These are phyloP conservation scores for Juglanconis oblonga DNA, from an alignment of 2,329 filamentous ascomycete species.

Conservation along the genomic window DNA sequence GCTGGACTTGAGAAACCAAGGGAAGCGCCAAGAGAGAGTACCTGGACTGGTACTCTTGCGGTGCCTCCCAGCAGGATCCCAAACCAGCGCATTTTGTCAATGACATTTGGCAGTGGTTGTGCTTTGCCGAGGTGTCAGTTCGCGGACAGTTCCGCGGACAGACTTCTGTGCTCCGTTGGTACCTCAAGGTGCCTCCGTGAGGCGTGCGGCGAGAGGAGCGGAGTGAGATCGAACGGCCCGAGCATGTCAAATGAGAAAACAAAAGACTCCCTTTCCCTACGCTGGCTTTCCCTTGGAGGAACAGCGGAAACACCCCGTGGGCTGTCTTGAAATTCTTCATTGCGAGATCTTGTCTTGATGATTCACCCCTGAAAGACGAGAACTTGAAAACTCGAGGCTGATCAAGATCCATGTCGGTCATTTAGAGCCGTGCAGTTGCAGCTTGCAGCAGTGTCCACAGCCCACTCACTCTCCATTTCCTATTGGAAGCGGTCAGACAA, in stretches of 20 bases:
- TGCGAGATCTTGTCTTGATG: constrained; percentile 16
- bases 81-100: not conserved
- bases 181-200: too few relatives aligned
- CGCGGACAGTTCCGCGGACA: too few relatives aligned
- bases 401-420: constrained; percentile 20
- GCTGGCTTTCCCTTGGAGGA: constrained; percentile 15
- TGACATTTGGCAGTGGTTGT: not conserved
- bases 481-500: not conserved
- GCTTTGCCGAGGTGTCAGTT: too few relatives aligned
- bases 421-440: constrained; percentile 20
- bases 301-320: constrained; percentile 12
- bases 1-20: not conserved
- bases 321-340: constrained; percentile 15
- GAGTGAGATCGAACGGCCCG: constrained; percentile 4
- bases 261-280: constrained; percentile 23
- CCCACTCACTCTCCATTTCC: not conserved
- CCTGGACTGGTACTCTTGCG: not conserved
- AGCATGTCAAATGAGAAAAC: constrained; percentile 9
- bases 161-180: too few relatives aligned
- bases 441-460: constrained; percentile 17
- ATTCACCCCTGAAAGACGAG: constrained; percentile 20
- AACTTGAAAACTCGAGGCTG: constrained; percentile 19
- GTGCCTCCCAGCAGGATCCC: not conserved
- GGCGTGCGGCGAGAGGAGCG: not conserved
- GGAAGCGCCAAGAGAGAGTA: not conserved